Evolutionary conservation across 805 yeast genomes (phyloP).

Genomic region (Myxozyma monticola): DNA sequence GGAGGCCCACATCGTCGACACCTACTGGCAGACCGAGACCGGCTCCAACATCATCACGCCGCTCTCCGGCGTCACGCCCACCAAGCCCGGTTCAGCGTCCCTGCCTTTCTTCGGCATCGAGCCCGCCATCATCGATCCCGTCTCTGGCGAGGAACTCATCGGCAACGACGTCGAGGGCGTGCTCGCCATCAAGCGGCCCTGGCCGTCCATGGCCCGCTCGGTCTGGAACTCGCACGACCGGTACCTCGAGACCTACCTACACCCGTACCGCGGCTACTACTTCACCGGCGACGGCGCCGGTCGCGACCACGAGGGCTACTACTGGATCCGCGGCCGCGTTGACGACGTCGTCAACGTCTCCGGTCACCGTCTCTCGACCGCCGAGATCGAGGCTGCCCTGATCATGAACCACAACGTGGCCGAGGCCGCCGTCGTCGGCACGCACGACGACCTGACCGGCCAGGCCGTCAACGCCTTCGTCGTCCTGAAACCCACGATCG

Average conservation of each 20-base stretch:
- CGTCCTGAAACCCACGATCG: slow-evolving; percentile 61
- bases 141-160: slow-evolving; percentile 75
- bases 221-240: slow-evolving; percentile 86
- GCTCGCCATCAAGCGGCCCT: slow-evolving; percentile 79
- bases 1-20: slow-evolving; percentile 87
- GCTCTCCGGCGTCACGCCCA: slow-evolving; percentile 89
- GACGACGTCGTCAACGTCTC: slow-evolving; percentile 98
- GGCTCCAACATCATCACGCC: slow-evolving; percentile 96
- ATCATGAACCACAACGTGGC: slow-evolving; percentile 76
- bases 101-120: slow-evolving; percentile 95
- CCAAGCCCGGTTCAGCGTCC: slow-evolving; percentile 97
- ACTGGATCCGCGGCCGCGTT: slow-evolving; percentile 97
- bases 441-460: slow-evolving; percentile 92
- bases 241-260: slow-evolving; percentile 86
- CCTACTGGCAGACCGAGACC: slow-evolving; percentile 99
- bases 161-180: slow-evolving; percentile 97
- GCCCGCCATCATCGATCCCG: slow-evolving; percentile 90
- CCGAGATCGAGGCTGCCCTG: slow-evolving; percentile 94
- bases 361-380: slow-evolving; percentile 97
- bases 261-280: slow-evolving; percentile 89
- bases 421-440: slow-evolving; percentile 96
- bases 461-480: slow-evolving; percentile 97
- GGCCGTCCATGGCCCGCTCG: slow-evolving; percentile 99
- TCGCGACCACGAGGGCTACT: slow-evolving; percentile 92
- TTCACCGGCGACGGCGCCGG: slow-evolving; percentile 99